Evolutionary conservation across 179 eudicot species (phyloP), one percentile per base, ranked within the genome.

Genomic region (Patellifolia procumbens): DNA sequence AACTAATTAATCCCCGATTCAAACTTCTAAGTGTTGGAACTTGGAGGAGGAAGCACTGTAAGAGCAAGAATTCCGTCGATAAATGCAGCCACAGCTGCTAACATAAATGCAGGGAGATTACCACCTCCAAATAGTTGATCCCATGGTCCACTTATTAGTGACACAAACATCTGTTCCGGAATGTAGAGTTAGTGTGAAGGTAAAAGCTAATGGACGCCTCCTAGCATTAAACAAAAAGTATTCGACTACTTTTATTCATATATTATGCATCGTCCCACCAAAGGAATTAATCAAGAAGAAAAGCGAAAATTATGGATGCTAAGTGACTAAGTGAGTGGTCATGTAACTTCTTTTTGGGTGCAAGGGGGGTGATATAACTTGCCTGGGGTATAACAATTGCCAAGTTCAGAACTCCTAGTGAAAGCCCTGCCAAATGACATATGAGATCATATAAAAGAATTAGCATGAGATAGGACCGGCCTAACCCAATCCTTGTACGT

Each of bases 111-210:
- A 3, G 89, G 88, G 49, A 87, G 52, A 75, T 87, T 87, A 19
- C 90, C 90, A 13, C 88, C 90, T 56, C 88, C 88, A 20, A 87
- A 83, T 8, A 75, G 13, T 7, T 73, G 62, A 80, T 87, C 90
- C 75, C 75, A 83, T 1, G 86, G 88, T 55, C 90, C 88, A 17
- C 82, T 80, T 22, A 79, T 39, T 19, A 85, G 32, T 37, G 88
- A 81, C 20, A 87, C 83, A 7, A 87, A 15, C 84, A 87, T 81
- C 89, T 87, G 85, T 79, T 72, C 20, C 29, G 3, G 12, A 8
- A 4, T 7, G 5, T 1, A n/a, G n/a, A n/a, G n/a, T n/a, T n/a
- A n/a, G n/a, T n/a, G n/a, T n/a, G n/a, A n/a, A n/a, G n/a, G n/a
- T n/a, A n/a, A n/a, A 39, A 0, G 9, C 7, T 39, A 39, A 39